phyloP scores from a whole-genome alignment of 2,329 filamentous ascomycete species.

The Aureobasidium zeae region DNA sequence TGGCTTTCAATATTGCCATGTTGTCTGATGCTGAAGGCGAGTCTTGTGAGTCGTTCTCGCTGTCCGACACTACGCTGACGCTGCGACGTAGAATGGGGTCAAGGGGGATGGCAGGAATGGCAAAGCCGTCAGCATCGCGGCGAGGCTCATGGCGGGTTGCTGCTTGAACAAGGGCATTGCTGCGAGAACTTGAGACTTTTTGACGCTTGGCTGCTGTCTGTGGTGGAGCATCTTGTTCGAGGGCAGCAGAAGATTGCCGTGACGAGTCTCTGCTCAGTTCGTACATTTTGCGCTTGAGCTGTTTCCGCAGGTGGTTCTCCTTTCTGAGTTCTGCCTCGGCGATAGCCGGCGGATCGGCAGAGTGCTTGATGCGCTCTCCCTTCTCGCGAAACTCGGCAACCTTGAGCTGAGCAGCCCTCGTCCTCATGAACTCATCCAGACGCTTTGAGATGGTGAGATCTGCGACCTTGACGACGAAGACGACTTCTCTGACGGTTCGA shows the following conservation, averaged over 20 bases:
- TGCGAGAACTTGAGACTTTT: constrained; percentile 18
- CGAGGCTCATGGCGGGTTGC: constrained; percentile 20
- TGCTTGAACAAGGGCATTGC: constrained; percentile 7
- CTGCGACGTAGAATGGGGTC: constrained; percentile 18
- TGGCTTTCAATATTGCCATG: background rate
- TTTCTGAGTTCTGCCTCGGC: constrained; percentile 52
- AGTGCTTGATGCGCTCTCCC: constrained; percentile 58
- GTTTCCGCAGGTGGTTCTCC: constrained; percentile 27
- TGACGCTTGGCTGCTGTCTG: constrained; percentile 18
- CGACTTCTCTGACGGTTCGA: constrained; percentile 82
- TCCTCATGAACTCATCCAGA: constrained; percentile 82
- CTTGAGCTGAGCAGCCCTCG: constrained; percentile 73
- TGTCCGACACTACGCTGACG: constrained; percentile 21
- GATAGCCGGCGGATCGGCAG: constrained; percentile 75
- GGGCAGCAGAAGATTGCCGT: constrained; percentile 19
- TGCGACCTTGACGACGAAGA: constrained; percentile 96
- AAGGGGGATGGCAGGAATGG: constrained; percentile 29
- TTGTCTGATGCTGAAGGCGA: background rate
- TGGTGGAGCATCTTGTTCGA: background rate
- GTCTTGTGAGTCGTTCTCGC: constrained; percentile 21
- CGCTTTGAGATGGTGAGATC: constrained; percentile 88
- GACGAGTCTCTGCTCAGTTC: constrained; percentile 19
- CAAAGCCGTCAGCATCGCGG: constrained; percentile 35
- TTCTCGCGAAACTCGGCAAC: constrained; percentile 74
- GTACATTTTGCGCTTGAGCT: constrained; percentile 22